phyloP scores from a whole-genome alignment of 345 rosid species.

The Gossypium longicalyx region DNA sequence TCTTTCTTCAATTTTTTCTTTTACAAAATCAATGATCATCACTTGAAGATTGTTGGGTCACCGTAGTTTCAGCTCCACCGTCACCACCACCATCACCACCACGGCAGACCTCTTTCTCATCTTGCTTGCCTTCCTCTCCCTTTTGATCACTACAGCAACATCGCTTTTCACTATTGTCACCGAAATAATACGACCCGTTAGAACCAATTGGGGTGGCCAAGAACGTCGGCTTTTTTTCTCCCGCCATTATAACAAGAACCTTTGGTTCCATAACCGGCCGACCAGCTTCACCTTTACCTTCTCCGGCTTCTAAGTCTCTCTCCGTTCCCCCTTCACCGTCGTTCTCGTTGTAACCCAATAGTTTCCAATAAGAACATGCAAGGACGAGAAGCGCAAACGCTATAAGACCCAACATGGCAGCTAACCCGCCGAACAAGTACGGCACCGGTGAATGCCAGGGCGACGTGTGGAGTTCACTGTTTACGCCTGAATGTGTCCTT shows the following conservation, averaged over 20 bases:
- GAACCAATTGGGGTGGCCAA: slow-evolving; percentile 64
- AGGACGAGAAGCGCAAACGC: slow-evolving; percentile 84
- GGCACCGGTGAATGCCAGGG: slow-evolving; percentile 97
- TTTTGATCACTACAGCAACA: slow-evolving; percentile 29
- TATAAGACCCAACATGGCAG: slow-evolving; percentile 87
- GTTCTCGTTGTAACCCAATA: slow-evolving; percentile 60
- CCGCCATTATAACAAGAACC: slow-evolving; percentile 86
- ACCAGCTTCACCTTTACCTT: slow-evolving; percentile 24
- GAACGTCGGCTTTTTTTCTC: slow-evolving; percentile 60
- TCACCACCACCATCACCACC: slow-evolving; percentile 16
- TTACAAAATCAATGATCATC: slow-evolving; percentile 10
- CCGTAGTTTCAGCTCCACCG: slow-evolving; percentile 9
- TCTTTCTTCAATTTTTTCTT: no score
- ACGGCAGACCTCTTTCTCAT: slow-evolving; percentile 18
- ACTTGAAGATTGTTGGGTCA: background rate
- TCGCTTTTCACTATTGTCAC: slow-evolving; percentile 32
- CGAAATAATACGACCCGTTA: slow-evolving; percentile 36
- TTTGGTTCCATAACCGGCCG: slow-evolving; percentile 49
- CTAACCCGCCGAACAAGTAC: slow-evolving; percentile 84
- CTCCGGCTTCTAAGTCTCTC: slow-evolving; percentile 63
- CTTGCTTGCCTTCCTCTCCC: slow-evolving; percentile 18
- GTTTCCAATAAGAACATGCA: slow-evolving; percentile 91
- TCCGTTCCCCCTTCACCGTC: slow-evolving; percentile 23
- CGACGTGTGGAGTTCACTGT: slow-evolving; percentile 32
- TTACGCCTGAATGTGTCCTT: slow-evolving; percentile 11